These are phyloP conservation scores for Glomus cerebriforme DNA, from an alignment of 192 early-diverging fungal species.

Conservation along the genomic window DNA sequence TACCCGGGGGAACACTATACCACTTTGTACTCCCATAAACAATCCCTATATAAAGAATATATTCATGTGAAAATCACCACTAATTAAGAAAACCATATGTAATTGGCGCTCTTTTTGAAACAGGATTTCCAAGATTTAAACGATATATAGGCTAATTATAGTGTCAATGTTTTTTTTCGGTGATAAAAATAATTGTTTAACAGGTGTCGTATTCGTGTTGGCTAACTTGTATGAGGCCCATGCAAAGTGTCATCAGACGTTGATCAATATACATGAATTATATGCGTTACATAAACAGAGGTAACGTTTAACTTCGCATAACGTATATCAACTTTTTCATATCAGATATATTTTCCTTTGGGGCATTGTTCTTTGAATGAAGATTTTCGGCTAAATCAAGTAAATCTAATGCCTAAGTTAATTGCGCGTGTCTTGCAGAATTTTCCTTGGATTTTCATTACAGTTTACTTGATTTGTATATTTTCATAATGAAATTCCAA, in stretches of 20 bases:
- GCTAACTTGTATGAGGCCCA: neutral
- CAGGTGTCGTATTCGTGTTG: neutral
- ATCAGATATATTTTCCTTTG: neutral
- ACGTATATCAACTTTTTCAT: neutral
- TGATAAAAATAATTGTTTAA: neutral
- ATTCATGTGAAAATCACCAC: neutral
- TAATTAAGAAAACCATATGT: neutral
- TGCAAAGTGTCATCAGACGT: neutral
- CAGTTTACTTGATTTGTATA: neutral
- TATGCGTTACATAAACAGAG: neutral
- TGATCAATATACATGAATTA: neutral
- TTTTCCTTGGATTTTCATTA: neutral
- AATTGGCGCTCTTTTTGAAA: neutral
- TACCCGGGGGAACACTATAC: neutral
- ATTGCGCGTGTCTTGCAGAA: neutral
- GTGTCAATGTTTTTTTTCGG: neutral
- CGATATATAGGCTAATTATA: neutral
- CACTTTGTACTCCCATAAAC: neutral
- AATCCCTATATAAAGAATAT: neutral
- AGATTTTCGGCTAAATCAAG: neutral
- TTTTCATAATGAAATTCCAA: neutral
- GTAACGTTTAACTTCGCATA: neutral
- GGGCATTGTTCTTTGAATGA: neutral
- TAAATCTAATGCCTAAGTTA: neutral
- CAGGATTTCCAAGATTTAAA: neutral